A percentile compares a stretch with the other conserved stretches of the same genome.
Conservation (phyloP, 805 yeast species). For the Saturnispora sekii region DNA sequence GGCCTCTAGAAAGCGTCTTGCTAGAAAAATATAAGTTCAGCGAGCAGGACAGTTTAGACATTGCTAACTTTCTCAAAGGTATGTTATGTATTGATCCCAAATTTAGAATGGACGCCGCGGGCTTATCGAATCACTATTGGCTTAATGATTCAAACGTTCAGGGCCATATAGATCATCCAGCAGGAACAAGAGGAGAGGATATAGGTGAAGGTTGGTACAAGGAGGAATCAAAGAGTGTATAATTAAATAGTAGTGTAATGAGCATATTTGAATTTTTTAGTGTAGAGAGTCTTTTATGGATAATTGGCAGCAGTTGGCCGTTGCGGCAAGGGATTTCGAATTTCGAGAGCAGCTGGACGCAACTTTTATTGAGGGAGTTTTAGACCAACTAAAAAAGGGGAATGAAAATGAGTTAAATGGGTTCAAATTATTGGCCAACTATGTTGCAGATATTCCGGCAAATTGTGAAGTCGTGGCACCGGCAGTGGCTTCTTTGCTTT, state of each 20-base stretch:
- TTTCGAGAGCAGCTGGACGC: conserved; percentile 1
- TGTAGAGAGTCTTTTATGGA: not conserved
- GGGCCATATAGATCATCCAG: conserved; percentile 67
- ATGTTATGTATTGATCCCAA: conserved; percentile 78
- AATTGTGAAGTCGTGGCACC: conserved; percentile 5
- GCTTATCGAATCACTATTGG: conserved; percentile 86
- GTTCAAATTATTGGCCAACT: conserved; percentile 12
- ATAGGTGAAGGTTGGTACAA: conserved; percentile 79
- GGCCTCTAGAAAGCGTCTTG: conserved; percentile 79
- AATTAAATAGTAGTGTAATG: not conserved
- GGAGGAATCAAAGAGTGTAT: conserved; percentile 34
- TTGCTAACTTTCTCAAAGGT: conserved; percentile 71
- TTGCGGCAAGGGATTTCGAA: conserved; percentile 4
- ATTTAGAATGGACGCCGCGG: conserved; percentile 89
- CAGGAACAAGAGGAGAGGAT: conserved; percentile 77
- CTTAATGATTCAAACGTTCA: conserved; percentile 65
- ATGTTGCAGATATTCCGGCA: conserved; percentile 12
- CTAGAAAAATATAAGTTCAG: conserved; percentile 76
- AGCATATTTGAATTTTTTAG: not conserved
- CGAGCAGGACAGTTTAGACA: conserved; percentile 56
- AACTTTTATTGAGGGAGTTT: not conserved
- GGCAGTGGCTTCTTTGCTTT: not conserved
- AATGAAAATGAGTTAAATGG: not conserved
- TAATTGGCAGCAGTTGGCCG: conserved; percentile 4
- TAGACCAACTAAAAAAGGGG: not conserved